phyloP scores from a whole-genome alignment of 305 asterid genomes.

The Rubia tinctorum region DNA sequence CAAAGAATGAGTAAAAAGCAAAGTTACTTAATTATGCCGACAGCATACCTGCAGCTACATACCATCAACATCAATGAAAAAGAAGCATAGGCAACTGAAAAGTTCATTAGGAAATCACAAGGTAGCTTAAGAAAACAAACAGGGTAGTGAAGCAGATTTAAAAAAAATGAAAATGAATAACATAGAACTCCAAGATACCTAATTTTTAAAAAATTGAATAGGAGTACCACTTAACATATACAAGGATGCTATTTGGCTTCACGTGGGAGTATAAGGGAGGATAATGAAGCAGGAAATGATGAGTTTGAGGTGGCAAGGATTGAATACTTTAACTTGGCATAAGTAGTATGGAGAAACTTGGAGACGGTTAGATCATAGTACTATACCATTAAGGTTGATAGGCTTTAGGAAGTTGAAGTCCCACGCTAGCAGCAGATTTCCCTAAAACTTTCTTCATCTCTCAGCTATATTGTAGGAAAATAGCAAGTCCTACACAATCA shows the following conservation, averaged over 20 bases:
- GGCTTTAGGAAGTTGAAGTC: constrained; percentile 81
- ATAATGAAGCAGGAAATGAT: not conserved
- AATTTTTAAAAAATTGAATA: not conserved
- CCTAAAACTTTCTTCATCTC: constrained; percentile 71
- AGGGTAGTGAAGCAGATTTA: too few species aligned
- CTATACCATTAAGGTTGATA: constrained; percentile 40
- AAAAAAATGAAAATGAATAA: too few species aligned
- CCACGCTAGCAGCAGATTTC: constrained; percentile 91
- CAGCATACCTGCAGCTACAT: too few species aligned
- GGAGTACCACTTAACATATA: not conserved
- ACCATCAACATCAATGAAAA: too few species aligned
- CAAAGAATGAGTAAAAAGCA: too few species aligned
- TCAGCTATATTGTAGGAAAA: constrained; percentile 83
- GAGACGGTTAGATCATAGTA: constrained; percentile 23
- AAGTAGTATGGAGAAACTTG: not conserved
- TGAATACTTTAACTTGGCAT: not conserved
- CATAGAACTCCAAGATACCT: too few species aligned
- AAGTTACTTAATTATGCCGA: too few species aligned
- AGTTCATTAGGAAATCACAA: too few species aligned
- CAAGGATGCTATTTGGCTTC: too few species aligned
- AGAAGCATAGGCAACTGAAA: too few species aligned
- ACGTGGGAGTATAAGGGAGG: not conserved
- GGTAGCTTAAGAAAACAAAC: too few species aligned
- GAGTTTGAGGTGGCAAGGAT: not conserved
- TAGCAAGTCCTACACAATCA: constrained; percentile 54